Percentiles rank a stretch among this genome's conserved stretches.
phyloP scores from a whole-genome alignment of 2,329 filamentous ascomycete species.

The Volutella citrinella region DNA sequence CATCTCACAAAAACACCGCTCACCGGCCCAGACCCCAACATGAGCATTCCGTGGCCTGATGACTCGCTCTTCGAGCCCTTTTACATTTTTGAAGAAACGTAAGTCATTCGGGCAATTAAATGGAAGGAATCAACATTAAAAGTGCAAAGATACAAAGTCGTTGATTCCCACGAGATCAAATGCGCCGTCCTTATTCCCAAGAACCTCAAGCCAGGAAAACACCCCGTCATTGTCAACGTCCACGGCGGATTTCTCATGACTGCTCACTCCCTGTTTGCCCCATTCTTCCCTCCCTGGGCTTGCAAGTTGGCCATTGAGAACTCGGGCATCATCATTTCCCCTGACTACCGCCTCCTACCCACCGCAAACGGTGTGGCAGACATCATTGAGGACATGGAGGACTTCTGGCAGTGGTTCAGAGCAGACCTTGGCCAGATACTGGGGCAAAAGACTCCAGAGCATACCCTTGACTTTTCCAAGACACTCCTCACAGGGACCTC shows the following conservation, averaged over 20 bases:
- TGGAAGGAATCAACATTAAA: not conserved
- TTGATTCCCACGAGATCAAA: constrained; percentile 16
- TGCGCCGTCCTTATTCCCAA: constrained; percentile 25
- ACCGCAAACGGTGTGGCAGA: constrained; percentile 22
- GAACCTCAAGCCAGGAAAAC: constrained; percentile 14
- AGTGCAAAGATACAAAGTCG: constrained; percentile 14
- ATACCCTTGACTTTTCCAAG: constrained; percentile 12
- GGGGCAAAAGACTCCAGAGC: constrained; percentile 5
- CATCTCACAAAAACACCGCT: not conserved
- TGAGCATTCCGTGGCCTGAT: constrained; percentile 14
- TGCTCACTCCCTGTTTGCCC: constrained; percentile 16
- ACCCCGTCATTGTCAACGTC: constrained; percentile 21
- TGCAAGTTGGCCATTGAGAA: constrained; percentile 20
- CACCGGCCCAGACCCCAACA: too few species aligned
- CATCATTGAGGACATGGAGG: constrained; percentile 23
- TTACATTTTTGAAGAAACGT: constrained; percentile 16
- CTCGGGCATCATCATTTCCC: constrained; percentile 22
- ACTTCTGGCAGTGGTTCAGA: constrained; percentile 25
- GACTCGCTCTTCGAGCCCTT: constrained; percentile 19
- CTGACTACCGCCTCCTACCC: constrained; percentile 23
- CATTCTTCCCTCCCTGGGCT: constrained; percentile 23
- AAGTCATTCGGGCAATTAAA: not conserved
- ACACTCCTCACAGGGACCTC: constrained; percentile 15
- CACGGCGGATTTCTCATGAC: constrained; percentile 26
- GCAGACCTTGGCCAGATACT: constrained; percentile 1